Base-by-base conservation (phyloP, 1,139 yeast species). In the Protomyces arabidopsidicola region DNA sequence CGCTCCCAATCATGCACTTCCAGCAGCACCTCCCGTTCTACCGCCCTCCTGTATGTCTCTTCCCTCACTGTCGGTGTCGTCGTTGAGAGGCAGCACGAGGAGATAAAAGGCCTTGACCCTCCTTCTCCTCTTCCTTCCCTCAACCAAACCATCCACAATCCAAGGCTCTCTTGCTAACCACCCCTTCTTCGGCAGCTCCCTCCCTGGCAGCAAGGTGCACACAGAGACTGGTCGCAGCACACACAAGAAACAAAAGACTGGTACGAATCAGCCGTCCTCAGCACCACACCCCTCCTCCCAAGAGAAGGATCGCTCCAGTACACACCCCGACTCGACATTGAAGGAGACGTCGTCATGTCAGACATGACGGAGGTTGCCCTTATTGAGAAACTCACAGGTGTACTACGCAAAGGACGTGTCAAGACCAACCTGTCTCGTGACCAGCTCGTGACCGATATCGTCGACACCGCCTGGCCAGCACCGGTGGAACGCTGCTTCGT, bases 401-500 rank as follows among this genome's bases (percentile, higher is more conserved):
- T 20, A 8, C 12, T 42, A 6, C 48, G 48, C 48, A 42, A 18
- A 10, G 48, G 48, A n/a, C 20, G 48, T 5, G 48, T 42, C 48
- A 42, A 42, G 48, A 16, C 24, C 0, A 18, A 18, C 22, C 16
- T 42, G 5, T 10, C 24, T 16, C 48, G 48, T 20, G 24, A 16
- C 5, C 14, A 18, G 12, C 20, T 16, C 22, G 48, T n/a, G 22
- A 18, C 48, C 12, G 22, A 42, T 12, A 42, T 10, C 14, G 24
- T 42, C 22, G 22, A 16, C 20, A 53, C 51, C 12, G 20, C 45
- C 3, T 20, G 53, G 42, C 62, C 62, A 2, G 20, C 27, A 12
- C 38, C 20, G 14, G n/a, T 58, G 6, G 71, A 34, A 69, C 53
- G 22, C 76, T 14, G 75, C 10, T 74, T 89, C 64, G 83, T 89